A percentile compares a stretch with the other conserved stretches of the same genome.
These are phyloP conservation scores for Podaxis sp. DNA, from an alignment of 768 basidiomycete genomes.

Conservation along the genomic window DNA sequence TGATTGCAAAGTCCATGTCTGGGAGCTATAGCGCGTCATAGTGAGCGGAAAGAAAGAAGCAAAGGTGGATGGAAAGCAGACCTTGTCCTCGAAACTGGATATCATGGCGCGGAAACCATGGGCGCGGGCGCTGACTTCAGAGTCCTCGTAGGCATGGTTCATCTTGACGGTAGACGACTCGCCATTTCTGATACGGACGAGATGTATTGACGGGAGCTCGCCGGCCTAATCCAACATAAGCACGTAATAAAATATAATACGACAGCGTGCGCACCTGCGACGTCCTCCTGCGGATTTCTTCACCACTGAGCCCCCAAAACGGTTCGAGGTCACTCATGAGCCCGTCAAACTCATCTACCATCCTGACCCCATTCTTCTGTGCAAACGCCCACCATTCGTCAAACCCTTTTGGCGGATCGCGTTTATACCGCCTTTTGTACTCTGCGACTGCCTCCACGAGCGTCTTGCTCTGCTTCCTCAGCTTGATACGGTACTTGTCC, in stretches of 20 bases:
- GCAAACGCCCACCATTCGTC: slow-evolving; percentile 90
- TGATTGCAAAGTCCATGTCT: slow-evolving; percentile 94
- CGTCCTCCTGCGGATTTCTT: slow-evolving; percentile 67
- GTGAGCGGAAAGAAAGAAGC: background rate
- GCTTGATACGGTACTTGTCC: slow-evolving; percentile 58
- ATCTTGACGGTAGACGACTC: slow-evolving; percentile 57
- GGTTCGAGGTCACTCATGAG: slow-evolving; percentile 80
- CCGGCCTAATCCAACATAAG: slow-evolving; percentile 50
- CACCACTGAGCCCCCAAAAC: slow-evolving; percentile 75
- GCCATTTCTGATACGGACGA: slow-evolving; percentile 78
- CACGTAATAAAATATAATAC: background rate
- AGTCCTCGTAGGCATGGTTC: slow-evolving; percentile 57
- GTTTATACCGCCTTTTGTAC: slow-evolving; percentile 75
- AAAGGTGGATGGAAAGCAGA: slow-evolving; percentile 29
- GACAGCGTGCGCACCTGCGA: slow-evolving; percentile 41
- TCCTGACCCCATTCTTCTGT: slow-evolving; percentile 64
- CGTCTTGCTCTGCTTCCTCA: slow-evolving; percentile 78
- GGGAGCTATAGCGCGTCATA: slow-evolving; percentile 56
- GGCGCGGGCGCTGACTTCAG: slow-evolving; percentile 76
- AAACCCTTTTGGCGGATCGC: slow-evolving; percentile 87
- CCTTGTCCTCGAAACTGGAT: slow-evolving; percentile 63
- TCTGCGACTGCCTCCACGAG: slow-evolving; percentile 77
- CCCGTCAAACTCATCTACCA: slow-evolving; percentile 89
- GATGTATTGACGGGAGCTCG: slow-evolving; percentile 77
- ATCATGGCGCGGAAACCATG: slow-evolving; percentile 77